Base-by-base conservation (phyloP, 345 rosid genomes). In the Clausena lansium region DNA sequence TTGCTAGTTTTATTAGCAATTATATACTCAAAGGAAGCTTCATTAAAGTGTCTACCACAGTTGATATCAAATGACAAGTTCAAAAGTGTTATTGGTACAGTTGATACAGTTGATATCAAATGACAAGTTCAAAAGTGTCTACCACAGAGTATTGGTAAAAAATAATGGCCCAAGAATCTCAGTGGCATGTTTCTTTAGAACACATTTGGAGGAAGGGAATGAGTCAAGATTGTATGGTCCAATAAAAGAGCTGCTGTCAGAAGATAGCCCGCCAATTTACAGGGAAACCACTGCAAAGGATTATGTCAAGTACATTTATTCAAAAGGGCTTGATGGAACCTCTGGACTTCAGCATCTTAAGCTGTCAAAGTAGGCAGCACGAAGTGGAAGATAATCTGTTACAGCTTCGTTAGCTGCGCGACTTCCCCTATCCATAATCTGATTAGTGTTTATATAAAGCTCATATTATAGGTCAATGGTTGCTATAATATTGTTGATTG, bases 171-270 rank as follows among this genome's bases (percentile, higher is more conserved):
- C 86, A 7, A 84, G 86, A 55, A 41, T 78, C 35, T 81, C 84
- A 9, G 82, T 81, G 58, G 84, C 78, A 0, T 67, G 85, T 39
- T 70, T 84, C 15, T 41, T 77, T 25, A 64, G 85, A 73, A 66
- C 66, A 57, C 77, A 76, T 36, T 41, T 55, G 30, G 80, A 54
- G 32, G 66, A 73, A 30, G 84, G 59, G 66, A 76, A 79, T 25
- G 7, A 67, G 30, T 70, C 47, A 1, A 85, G 79, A 52, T 57
- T 80, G 22, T 77, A 80, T 36, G 82, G 84, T 25, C 85, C 85
- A 14, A 68, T 85, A 20, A 47, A 85, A 81, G 85, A 85, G 62
- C 45, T 82, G 69, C 36, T 82, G 14, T 85, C 85, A 52, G 78
- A 79, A 45, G 78, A 79, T 20, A 84, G 64, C 13, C 84, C 84